These are phyloP conservation scores for Fusarium sp. DNA, from an alignment of 2,329 filamentous ascomycete species.

Conservation along the genomic window DNA sequence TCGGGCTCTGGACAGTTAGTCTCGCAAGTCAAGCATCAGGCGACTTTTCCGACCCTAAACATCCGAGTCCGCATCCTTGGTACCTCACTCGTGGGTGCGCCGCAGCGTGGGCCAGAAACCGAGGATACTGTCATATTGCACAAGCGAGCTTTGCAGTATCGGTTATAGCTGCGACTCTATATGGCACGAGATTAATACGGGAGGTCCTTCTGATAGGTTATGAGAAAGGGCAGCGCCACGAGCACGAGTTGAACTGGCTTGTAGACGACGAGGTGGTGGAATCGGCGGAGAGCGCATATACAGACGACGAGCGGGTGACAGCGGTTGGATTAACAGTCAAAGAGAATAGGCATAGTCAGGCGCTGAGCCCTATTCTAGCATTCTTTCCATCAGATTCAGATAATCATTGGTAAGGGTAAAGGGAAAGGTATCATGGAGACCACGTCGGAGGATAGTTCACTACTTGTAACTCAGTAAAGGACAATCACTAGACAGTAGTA, in stretches of 20 bases:
- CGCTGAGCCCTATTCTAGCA: slow-evolving; percentile 53
- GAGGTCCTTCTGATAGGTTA: slow-evolving; percentile 28
- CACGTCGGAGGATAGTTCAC: not conserved
- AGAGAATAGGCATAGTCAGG: slow-evolving; percentile 20
- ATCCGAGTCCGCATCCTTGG: slow-evolving; percentile 47
- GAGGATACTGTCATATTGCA: slow-evolving; percentile 40
- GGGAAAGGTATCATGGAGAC: no score
- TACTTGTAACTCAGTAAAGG: not conserved
- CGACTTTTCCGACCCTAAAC: slow-evolving; percentile 47
- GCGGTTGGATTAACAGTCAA: not conserved
- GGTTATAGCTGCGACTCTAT: slow-evolving; percentile 38
- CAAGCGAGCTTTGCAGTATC: slow-evolving; percentile 44
- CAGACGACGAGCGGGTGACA: slow-evolving; percentile 12
- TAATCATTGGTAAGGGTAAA: slow-evolving; percentile 18
- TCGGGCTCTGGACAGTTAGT: slow-evolving; percentile 48
- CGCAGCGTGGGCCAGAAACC: slow-evolving; percentile 29
- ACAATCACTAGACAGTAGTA: slow-evolving; percentile 7
- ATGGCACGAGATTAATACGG: slow-evolving; percentile 32
- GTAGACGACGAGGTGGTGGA: slow-evolving; percentile 6
- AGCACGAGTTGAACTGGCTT: not conserved
- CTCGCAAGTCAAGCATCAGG: slow-evolving; percentile 42
- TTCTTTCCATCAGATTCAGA: slow-evolving; percentile 48
- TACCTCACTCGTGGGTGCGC: slow-evolving; percentile 47
- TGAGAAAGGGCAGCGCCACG: slow-evolving; percentile 20
- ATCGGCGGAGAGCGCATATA: slow-evolving; percentile 18